Evolutionary conservation across 352 stramenopile genomes (phyloP), one percentile per base, ranked within the genome.

Genomic region (Phytopythium kandeliae): DNA sequence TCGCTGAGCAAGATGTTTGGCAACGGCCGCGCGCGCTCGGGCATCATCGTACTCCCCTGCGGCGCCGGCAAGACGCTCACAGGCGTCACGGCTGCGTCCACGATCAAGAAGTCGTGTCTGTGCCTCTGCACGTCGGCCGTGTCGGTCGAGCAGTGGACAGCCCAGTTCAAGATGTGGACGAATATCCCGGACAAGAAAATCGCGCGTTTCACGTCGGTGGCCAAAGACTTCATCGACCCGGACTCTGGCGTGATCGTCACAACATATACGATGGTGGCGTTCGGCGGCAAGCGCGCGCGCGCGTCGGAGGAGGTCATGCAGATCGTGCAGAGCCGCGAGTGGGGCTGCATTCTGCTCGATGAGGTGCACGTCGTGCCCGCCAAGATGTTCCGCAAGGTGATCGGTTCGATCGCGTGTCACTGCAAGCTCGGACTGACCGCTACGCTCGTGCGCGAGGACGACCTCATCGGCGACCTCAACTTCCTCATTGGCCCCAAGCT

Each of bases 1-100:
- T 97, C 88, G 21, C 81, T 99, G 17, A 97, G 91, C 52, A 99
- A 99, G 60, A 99, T 99, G 97, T 99, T 99, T 77, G 97, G 97
- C 21, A 99, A 99, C 69, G 97, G 97, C 9, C 92, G 97, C 36
- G 97, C 97, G 15, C 78, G 97, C 37, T 99, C 95, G n/a, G 97
- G 97, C 16, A 99, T 99, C 58, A 99, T 99, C 63, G 97, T 99
- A 36, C 75, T 99, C 35, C 97, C 97, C 0, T 99, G 97, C 69
- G 97, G 97, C 41, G 97, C 97, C 37, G 78, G 78, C 21, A 90
- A 89, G 54, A 91, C 80, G 28, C 71, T 89, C 16, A 91, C 82
- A 6, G 65, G 97, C 17, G 96, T 99, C 31, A 99, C 96, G 0
- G 97, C 96, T 0, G 93, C 95, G 8, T 93, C 82, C 9, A 93